Percentiles rank a stretch among this genome's conserved stretches.
These are phyloP conservation scores for Phalaenopsis equestris DNA, from an alignment of 106 monocot species.

Conservation along the genomic window DNA sequence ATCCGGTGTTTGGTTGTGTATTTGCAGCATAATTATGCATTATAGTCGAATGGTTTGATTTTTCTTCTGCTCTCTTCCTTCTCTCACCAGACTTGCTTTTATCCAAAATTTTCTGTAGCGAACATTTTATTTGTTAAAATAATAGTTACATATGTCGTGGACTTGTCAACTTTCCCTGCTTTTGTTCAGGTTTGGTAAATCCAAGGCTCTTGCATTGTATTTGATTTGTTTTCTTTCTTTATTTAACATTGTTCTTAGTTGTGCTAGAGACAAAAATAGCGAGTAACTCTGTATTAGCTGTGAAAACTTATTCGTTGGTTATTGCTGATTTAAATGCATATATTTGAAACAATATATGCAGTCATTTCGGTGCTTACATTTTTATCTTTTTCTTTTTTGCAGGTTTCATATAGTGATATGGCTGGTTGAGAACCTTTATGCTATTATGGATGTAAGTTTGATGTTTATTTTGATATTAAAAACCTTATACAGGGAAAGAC, in stretches of 20 bases:
- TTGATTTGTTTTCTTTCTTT: not conserved
- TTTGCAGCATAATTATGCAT: not conserved
- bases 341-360: not conserved
- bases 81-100: too few species aligned
- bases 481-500: not conserved
- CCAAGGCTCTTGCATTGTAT: not conserved
- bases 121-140: not conserved
- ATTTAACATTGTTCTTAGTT: not conserved
- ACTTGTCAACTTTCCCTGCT: not conserved
- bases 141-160: not conserved
- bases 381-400: not conserved
- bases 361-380: not conserved
- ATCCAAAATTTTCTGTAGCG: not conserved
- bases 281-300: not conserved
- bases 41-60: not conserved
- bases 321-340: not conserved
- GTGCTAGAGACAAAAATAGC: not conserved
- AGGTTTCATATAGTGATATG: not conserved
- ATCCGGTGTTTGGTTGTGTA: not conserved
- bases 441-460: slow-evolving; percentile 3
- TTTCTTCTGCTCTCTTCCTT: not conserved
- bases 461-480: not conserved
- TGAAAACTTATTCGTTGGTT: not conserved
- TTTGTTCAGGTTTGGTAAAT: not conserved
- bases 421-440: not conserved